phyloP scores from a whole-genome alignment of 2,329 filamentous ascomycete genomes.

The Aspergillus sp. region DNA sequence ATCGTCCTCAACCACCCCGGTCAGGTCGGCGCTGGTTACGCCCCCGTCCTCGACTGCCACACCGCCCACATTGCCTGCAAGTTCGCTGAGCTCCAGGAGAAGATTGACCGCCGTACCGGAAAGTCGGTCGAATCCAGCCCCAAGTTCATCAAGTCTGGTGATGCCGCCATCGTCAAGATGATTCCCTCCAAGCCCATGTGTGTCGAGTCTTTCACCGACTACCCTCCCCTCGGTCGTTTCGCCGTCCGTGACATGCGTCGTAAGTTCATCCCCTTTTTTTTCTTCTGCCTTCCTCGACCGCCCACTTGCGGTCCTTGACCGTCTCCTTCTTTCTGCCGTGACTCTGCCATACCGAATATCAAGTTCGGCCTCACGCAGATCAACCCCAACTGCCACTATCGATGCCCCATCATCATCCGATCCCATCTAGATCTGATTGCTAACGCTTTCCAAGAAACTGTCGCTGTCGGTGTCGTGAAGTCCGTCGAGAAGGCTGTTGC shows the following conservation, averaged over 20 bases:
- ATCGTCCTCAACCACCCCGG: conserved; percentile 99
- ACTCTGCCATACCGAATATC: no score
- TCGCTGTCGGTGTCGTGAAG: conserved; percentile 59
- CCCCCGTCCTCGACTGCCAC: conserved; percentile 99
- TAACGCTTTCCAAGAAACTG: background rate
- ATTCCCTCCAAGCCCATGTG: conserved; percentile 99
- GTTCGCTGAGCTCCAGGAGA: conserved; percentile 98
- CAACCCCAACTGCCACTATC: no score
- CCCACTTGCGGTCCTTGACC: no score
- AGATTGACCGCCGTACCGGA: conserved; percentile 99
- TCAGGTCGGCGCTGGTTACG: conserved; percentile 98
- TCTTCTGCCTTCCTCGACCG: no score
- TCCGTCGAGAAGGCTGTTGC: conserved; percentile 68
- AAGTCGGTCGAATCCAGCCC: conserved; percentile 89
- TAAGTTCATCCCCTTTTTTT: no score
- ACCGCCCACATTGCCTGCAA: conserved; percentile 99
- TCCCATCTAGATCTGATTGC: no score
- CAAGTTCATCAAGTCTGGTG: conserved; percentile 99
- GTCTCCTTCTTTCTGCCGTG: no score
- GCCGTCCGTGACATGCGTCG: conserved; percentile 85
- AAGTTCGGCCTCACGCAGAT: no score
- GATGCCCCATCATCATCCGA: no score
- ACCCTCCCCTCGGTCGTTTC: conserved; percentile 99
- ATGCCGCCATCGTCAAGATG: conserved; percentile 99
- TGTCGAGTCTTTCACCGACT: conserved; percentile 99